These are phyloP conservation scores for Funneliformis caledonium DNA, from an alignment of 371 early-diverging fungal genomes.

Conservation along the genomic window DNA sequence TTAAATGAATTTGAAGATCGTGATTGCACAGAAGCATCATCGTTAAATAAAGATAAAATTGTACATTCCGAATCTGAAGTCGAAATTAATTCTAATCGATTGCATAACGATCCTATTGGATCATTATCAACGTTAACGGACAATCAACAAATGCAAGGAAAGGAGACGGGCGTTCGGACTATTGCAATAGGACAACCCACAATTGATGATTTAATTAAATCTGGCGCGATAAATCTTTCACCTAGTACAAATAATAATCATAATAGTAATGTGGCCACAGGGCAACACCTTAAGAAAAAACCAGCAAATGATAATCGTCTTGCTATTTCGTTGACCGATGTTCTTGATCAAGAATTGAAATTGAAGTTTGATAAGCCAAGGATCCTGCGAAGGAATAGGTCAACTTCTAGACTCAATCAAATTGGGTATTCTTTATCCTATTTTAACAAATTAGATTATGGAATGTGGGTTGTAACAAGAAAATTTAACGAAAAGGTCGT, in stretches of 20 bases:
- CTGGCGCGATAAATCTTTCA: neutral
- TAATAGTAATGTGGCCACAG: neutral
- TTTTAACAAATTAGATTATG: conserved; percentile 9
- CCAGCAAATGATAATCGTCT: neutral
- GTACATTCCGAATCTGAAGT: neutral
- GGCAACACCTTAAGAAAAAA: neutral
- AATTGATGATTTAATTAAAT: neutral
- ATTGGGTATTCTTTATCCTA: neutral
- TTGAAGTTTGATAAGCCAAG: neutral
- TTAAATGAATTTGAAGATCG: neutral
- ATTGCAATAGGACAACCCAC: neutral
- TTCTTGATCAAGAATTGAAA: conserved; percentile 19
- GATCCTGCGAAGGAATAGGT: neutral
- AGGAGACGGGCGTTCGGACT: neutral
- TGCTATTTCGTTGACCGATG: neutral
- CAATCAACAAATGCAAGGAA: neutral
- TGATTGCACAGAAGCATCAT: neutral
- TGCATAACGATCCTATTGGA: neutral
- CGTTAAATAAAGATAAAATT: neutral
- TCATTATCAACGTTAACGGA: neutral
- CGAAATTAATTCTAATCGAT: neutral
- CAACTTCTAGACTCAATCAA: neutral
- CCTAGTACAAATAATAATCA: neutral
- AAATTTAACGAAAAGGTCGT: conserved; percentile 21
- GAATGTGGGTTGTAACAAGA: conserved; percentile 7